Evolutionary conservation across 129 eudicot species (phyloP).

Genomic region (Flaveria linearis): DNA sequence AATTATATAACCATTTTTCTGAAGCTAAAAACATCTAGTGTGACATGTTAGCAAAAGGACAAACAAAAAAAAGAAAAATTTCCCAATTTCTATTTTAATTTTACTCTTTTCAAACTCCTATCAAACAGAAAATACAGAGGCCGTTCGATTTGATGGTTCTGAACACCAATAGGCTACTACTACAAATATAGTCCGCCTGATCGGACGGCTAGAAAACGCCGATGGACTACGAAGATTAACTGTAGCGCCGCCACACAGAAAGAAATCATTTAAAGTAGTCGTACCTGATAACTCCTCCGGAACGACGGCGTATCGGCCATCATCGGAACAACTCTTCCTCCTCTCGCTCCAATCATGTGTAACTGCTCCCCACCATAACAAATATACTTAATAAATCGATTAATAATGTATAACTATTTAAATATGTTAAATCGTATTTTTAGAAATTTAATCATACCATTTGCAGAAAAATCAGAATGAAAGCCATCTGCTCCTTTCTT

Average conservation of each 20-base stretch:
- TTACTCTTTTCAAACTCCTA: slow-evolving; percentile 12
- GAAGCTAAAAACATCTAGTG: not conserved
- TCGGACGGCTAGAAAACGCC: slow-evolving; percentile 33
- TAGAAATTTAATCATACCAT: slow-evolving; percentile 38
- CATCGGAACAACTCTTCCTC: slow-evolving; percentile 73
- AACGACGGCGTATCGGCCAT: slow-evolving; percentile 63
- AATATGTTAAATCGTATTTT: too few relatives aligned
- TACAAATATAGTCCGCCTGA: not conserved
- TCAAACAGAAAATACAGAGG: slow-evolving; percentile 10
- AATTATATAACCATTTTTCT: not conserved
- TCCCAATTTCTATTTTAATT: not conserved
- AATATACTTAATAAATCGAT: too few relatives aligned
- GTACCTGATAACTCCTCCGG: slow-evolving; percentile 87
- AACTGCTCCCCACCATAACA: slow-evolving; percentile 30
- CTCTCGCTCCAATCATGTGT: slow-evolving; percentile 48
- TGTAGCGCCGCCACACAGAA: slow-evolving; percentile 23
- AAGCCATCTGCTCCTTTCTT: slow-evolving; percentile 50
- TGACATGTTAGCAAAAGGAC: slow-evolving; percentile 7
- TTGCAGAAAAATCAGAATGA: slow-evolving; percentile 49
- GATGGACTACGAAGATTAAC: slow-evolving; percentile 16
- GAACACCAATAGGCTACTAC: not conserved
- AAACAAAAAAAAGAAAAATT: not conserved
- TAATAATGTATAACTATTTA: too few relatives aligned
- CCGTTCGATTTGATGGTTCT: slow-evolving; percentile 34
- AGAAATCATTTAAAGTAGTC: not conserved